Conservation (phyloP, 257 asterid genomes). For the Ajuga chamaepitys region DNA sequence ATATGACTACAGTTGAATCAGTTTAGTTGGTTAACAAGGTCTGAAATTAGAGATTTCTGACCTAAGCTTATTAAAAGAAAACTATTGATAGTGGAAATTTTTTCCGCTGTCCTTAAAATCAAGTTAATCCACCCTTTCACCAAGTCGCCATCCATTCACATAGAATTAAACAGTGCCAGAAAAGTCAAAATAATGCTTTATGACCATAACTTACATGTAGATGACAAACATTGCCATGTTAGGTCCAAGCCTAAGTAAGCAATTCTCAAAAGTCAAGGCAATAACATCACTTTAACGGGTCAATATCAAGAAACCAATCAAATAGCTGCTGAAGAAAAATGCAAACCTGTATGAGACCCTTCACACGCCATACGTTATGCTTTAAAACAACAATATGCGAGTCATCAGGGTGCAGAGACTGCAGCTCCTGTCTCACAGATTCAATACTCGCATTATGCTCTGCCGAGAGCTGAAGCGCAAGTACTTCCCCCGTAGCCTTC, state of each 20-base stretch:
- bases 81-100: background rate
- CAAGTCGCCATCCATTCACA: constrained; percentile 1
- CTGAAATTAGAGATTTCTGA: background rate
- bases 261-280: background rate
- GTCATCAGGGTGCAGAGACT: constrained; percentile 71
- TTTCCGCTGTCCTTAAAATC: background rate
- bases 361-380: constrained; percentile 89
- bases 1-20: background rate
- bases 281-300: background rate
- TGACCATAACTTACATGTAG: background rate
- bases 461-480: constrained; percentile 60
- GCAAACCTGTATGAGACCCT: constrained; percentile 83
- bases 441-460: constrained; percentile 76
- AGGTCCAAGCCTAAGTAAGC: background rate
- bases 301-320: background rate
- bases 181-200: background rate
- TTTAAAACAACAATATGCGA: constrained; percentile 67
- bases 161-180: background rate
- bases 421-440: constrained; percentile 73
- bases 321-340: background rate
- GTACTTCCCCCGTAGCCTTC: constrained; percentile 59
- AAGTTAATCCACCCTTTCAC: background rate
- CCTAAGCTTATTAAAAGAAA: background rate
- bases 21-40: background rate
- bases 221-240: background rate